Evolutionary conservation across 1,284 basidiomycete genomes (phyloP), one percentile per base, ranked within the genome.

Genomic region (Cerrena zonata): DNA sequence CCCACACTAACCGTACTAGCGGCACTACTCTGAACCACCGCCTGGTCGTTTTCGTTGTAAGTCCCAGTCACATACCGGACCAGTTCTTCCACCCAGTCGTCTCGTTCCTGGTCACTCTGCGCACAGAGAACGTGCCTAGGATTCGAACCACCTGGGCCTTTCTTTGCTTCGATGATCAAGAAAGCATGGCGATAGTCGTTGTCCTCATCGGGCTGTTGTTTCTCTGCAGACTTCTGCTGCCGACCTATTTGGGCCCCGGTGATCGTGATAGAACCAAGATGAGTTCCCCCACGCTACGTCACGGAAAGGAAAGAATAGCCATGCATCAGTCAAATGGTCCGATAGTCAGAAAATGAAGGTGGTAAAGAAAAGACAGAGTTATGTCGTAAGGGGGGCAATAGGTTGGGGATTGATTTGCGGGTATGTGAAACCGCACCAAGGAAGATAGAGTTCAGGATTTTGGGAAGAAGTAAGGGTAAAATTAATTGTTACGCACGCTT

Each of bases 161-260:
- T 84, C 63, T 84, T 86, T 19, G 80, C 79, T 68, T 97, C 94
- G 54, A 98, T 91, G 62, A 99, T 92, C 52, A 99, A 80, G 72
- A 99, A 98, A 0, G 95, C 95, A 63, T 99, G 95, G 23, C 94
- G 81, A 60, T 95, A 96, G 56, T 96, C 90, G 62, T 91, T 91
- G 61, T 96, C 94, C 53, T 94, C 91, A 50, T 90, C 86, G 7
- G 65, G 59, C 54, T 77, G 67, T 53, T 66, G 58, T 67, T 67
- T 62, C 67, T 73, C 71, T 60, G 73, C 61, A 39, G 78, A 62
- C 50, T 66, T 64, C 61, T 86, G 80, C 61, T 85, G 82, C 46
- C 83, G 72, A 18, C 83, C 84, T 48, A 97, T 97, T 65, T 96
- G 92, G 11, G 94, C 91, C 44, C 87, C 86, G 18, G 86, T 83